These are phyloP conservation scores for Ustilago esculenta DNA, from an alignment of 1,284 basidiomycete species.

Conservation along the genomic window DNA sequence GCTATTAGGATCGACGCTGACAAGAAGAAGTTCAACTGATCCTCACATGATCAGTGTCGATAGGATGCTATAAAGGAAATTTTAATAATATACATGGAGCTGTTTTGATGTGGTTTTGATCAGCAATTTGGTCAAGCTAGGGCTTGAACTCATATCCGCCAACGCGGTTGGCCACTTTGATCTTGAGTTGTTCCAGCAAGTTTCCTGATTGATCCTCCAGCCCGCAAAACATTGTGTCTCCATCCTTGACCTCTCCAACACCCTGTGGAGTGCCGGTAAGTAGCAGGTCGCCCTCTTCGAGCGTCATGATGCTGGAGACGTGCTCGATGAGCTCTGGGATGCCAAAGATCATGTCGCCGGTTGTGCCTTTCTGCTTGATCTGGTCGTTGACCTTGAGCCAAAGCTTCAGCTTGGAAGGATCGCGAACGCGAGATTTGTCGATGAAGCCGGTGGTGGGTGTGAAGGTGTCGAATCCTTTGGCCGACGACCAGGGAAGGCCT, in stretches of 20 bases:
- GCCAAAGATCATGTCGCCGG: conserved; percentile 89
- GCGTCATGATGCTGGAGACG: conserved; percentile 91
- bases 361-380: conserved; percentile 84
- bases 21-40: conserved; percentile 20
- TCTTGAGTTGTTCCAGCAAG: conserved; percentile 74
- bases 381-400: conserved; percentile 85
- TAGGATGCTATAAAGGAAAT: no score
- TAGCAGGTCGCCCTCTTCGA: conserved; percentile 76
- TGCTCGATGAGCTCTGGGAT: conserved; percentile 91
- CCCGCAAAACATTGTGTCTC: conserved; percentile 81
- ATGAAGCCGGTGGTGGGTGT: conserved; percentile 82
- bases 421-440: conserved; percentile 76
- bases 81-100: no score
- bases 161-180: conserved; percentile 74
- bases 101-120: no score
- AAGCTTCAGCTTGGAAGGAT: conserved; percentile 80
- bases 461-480: conserved; percentile 90
- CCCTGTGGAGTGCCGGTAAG: conserved; percentile 75
- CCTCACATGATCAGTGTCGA: neutral
- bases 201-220: conserved; percentile 75
- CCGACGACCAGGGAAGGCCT: conserved; percentile 92
- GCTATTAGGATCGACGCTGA: conserved; percentile 20
- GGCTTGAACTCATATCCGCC: conserved; percentile 76
- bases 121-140: no score
- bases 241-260: conserved; percentile 80